phyloP scores from a whole-genome alignment of 225 moss, liverwort and hornwort species.

The Bryoerythrophyllum caledonicum region DNA sequence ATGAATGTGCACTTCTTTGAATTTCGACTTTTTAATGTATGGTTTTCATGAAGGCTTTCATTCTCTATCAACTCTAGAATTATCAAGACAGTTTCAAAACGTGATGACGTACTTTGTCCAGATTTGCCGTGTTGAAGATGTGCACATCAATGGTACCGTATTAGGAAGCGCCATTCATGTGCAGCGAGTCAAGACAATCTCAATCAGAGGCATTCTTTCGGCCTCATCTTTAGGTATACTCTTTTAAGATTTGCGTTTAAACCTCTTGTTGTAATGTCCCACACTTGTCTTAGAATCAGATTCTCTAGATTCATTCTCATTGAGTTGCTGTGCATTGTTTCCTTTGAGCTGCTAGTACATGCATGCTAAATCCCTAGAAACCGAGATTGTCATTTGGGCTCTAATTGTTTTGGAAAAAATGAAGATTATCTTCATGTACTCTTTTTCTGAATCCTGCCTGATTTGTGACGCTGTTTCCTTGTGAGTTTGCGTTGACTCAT shows the following conservation, averaged over 20 bases:
- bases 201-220: conserved; percentile 77
- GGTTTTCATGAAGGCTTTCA: not conserved
- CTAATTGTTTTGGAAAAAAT: conserved; percentile 3
- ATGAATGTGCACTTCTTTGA: not conserved
- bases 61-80: not conserved
- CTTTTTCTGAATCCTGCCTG: conserved; percentile 20
- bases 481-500: conserved; percentile 21
- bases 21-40: not conserved
- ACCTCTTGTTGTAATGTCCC: not conserved
- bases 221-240: conserved; percentile 83
- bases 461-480: conserved; percentile 1
- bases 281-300: not conserved
- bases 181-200: conserved; percentile 83
- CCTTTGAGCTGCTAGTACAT: conserved; percentile 3
- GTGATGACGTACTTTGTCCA: conserved; percentile 34
- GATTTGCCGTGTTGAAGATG: conserved; percentile 96
- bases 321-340: not conserved
- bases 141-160: conserved; percentile 77
- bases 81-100: not conserved
- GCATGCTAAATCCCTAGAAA: not conserved
- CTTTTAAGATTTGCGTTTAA: not conserved
- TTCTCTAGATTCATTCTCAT: not conserved
- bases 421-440: not conserved
- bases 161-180: conserved; percentile 86
- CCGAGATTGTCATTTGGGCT: not conserved